Evolutionary conservation across 805 yeast genomes (phyloP), one percentile per base, ranked within the genome.

Genomic region (Brettanomyces nanus): DNA sequence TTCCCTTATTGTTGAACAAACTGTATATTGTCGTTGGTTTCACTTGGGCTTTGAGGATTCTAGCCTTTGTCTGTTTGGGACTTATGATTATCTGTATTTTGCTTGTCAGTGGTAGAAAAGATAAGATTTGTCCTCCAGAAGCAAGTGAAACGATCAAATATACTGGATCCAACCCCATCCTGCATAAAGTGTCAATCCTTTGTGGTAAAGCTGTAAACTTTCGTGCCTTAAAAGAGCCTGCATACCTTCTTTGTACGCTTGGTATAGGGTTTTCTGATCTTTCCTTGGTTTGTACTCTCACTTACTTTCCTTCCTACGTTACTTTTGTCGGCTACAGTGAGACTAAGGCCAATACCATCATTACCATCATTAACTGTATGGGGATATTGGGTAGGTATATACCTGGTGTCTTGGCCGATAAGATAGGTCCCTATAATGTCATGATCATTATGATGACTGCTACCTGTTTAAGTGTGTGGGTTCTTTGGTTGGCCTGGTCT

Each of bases 271-370:
- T 73, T 27, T 62, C 71, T 20, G 80, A 75, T 46, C 54, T 68
- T 39, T 66, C 75, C 4, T 53, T 72, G 32, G 62, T 75, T 34
- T 62, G 71, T 19, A 57, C 69, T 0, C 56, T 69, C 6, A 72
- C 80, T 7, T 75, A 68, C 46, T 56, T 73, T 43, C 65, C 80
- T 1, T 73, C 80, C 2, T 77, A 71, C 45, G 70, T 76, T 3
- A 46, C 71, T 25, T 65, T 63, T 14, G 53, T 64, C 30, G 33
- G 33, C 9, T 57, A 58, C 46, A 28, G 54, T 4, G 68, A 63
- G 40, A 58, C 68, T 0, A 34, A 33, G 6, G 62, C 71, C 5
- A 59, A 61, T 35, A 37, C 58, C 1, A 47, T 66, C 26, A 45
- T 69, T 33, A 68, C 72, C 0, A 53, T 62, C 4, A 54, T 63